Evolutionary conservation across 805 yeast species (phyloP), one percentile per base, ranked within the genome.

Genomic region (Saccharomycopsis fibuligera): DNA sequence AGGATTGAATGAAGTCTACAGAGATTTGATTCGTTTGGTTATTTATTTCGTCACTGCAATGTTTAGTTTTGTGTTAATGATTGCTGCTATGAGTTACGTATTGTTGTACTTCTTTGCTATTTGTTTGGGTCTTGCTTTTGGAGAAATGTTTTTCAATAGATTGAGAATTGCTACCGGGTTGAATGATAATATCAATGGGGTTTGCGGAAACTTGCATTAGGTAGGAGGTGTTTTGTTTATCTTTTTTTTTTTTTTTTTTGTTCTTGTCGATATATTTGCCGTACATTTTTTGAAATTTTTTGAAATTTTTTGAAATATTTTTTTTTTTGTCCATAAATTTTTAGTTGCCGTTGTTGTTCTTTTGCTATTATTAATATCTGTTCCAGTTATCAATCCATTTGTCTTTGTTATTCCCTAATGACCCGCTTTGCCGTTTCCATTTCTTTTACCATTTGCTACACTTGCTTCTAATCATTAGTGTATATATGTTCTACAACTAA

Each of bases 1-100:
- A 12, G 65, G 73, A 0, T 51, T 60, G 19, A 57, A 52, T 17
- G 71, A 70, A 31, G 19, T 73, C 4, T 57, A 66, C 35, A 69
- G 81, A 60, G 88, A 85, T 64, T 41, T 73, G 3, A 68, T 82
- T 5, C 69, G 91, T 57, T 63, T 81, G 16, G 31, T 73, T 0
- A 55, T 85, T 22, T 73, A 80, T 9, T 79, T 85, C 54, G 60
- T 78, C 16, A 76, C 85, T 2, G 83, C 85, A 19, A 68, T 83
- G 72, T 60, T 85, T 43, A 81, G 84, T 10, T 85, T 80, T 60
- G 82, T 82, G 31, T 64, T 85, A 57, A 85, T 85, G 95, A 72
- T 85, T 66, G 89, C 80, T 14, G 83, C 84, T 4, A 85, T 85
- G 95, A 70, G 83, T 36, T 84, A 70, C 60, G 74, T 83, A 6